A percentile compares a stretch with the other conserved stretches of the same genome.
These are phyloP conservation scores for Xylaria sp. DNA, from an alignment of 2,329 filamentous ascomycete species.

Conservation along the genomic window DNA sequence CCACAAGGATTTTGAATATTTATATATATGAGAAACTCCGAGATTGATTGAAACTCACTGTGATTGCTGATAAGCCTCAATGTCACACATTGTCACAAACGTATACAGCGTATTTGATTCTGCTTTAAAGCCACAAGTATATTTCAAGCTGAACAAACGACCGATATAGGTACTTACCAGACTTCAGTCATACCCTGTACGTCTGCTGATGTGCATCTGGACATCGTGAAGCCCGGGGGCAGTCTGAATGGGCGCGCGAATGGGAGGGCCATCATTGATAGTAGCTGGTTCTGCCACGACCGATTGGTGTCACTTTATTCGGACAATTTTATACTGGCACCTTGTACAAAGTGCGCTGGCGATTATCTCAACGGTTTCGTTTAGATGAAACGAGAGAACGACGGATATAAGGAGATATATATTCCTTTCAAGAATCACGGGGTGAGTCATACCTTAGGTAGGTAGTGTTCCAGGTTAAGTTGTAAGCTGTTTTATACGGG, in stretches of 20 bases:
- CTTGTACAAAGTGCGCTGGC: background rate
- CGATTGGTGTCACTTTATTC: background rate
- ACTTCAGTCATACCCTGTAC: conserved; percentile 41
- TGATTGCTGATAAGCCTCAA: background rate
- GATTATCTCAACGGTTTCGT: background rate
- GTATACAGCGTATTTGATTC: background rate
- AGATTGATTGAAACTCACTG: conserved; percentile 20
- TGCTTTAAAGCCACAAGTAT: background rate
- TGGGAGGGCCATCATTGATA: conserved; percentile 23
- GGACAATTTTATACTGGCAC: too few species aligned
- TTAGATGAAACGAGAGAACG: background rate
- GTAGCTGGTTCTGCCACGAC: background rate
- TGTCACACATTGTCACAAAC: background rate
- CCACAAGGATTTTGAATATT: background rate
- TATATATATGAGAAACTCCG: background rate
- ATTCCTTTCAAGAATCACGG: background rate
- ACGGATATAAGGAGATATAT: background rate
- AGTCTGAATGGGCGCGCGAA: conserved; percentile 32
- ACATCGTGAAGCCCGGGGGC: conserved; percentile 42
- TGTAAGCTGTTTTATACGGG: background rate
- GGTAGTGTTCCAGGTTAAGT: too few species aligned
- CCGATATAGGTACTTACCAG: conserved; percentile 38
- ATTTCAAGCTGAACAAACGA: background rate
- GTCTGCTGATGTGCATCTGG: conserved; percentile 43
- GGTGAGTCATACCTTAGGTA: conserved; percentile 19